Evolutionary conservation across 495 filamentous ascomycete genomes (phyloP).

Genomic region (Trichodelitschia bisporula): DNA sequence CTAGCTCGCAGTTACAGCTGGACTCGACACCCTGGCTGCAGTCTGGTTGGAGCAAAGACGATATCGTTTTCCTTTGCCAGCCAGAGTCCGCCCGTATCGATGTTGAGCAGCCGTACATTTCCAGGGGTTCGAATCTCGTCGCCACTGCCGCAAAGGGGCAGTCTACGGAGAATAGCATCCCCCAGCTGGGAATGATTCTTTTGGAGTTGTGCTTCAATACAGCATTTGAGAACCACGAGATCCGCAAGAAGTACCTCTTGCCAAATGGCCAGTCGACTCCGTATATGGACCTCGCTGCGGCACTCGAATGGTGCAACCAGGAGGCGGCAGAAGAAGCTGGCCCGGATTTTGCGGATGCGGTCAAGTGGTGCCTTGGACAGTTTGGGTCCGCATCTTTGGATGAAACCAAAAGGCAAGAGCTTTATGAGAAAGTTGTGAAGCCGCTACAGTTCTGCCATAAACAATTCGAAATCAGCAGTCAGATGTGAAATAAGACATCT

Average conservation of each 20-base stretch:
- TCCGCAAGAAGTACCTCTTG: neutral
- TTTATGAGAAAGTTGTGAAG: neutral
- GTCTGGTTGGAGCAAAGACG: neutral
- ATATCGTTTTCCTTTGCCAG: conserved; percentile 1
- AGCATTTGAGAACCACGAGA: neutral
- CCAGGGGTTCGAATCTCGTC: no score
- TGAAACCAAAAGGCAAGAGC: neutral
- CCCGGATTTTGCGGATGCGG: neutral
- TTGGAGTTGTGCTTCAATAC: neutral
- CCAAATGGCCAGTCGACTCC: neutral
- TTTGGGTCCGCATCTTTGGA: neutral
- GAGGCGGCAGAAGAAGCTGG: neutral
- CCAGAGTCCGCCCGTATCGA: no score
- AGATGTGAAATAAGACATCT: no score
- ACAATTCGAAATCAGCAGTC: no score
- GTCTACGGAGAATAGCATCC: neutral
- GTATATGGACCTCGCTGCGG: neutral
- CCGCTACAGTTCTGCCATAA: neutral
- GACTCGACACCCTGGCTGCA: neutral
- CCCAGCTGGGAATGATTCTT: neutral
- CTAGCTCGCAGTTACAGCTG: neutral
- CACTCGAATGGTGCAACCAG: neutral
- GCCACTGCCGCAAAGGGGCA: no score
- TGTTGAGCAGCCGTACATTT: neutral
- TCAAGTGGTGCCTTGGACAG: neutral